These are phyloP conservation scores for Filobasidium wieringae DNA, from an alignment of 768 basidiomycete species.

Conservation along the genomic window DNA sequence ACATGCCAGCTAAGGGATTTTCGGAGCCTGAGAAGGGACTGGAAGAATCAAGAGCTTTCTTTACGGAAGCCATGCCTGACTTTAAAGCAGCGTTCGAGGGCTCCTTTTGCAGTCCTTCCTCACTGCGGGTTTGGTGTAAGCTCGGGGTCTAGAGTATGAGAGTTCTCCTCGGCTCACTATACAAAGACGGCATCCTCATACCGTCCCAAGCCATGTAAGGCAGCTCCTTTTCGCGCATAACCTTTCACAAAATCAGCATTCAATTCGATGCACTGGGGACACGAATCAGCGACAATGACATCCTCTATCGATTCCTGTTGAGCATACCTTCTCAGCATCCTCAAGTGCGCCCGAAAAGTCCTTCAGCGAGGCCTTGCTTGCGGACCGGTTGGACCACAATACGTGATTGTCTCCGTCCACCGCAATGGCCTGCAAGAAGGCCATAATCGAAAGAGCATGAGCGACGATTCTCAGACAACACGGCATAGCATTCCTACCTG, in stretches of 20 bases:
- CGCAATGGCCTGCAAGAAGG: constrained; percentile 69
- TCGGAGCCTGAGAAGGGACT: constrained; percentile 43
- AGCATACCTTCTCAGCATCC: constrained; percentile 80
- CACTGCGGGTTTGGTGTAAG: constrained; percentile 26
- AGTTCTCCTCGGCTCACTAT: constrained; percentile 41
- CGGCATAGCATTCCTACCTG: constrained; percentile 16
- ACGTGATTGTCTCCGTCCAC: constrained; percentile 76
- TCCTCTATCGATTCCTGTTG: neutral
- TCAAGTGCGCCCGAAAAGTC: constrained; percentile 62
- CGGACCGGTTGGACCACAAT: constrained; percentile 83
- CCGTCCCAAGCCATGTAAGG: constrained; percentile 65
- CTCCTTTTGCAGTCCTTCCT: constrained; percentile 67
- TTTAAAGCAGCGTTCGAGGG: constrained; percentile 61
- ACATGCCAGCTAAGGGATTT: constrained; percentile 53
- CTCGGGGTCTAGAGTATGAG: neutral
- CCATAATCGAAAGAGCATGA: neutral
- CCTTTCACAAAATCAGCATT: constrained; percentile 81
- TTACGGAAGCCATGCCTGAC: constrained; percentile 80
- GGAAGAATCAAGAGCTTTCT: constrained; percentile 60
- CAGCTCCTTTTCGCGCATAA: constrained; percentile 82
- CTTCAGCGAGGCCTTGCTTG: constrained; percentile 75
- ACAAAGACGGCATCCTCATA: constrained; percentile 74
- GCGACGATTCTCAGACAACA: neutral
- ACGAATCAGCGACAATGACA: neutral
- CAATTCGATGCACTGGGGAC: constrained; percentile 45